Percentiles rank a stretch among this genome's conserved stretches.
Conservation (phyloP, 2,329 filamentous ascomycete genomes). For the Dothistroma pini region DNA sequence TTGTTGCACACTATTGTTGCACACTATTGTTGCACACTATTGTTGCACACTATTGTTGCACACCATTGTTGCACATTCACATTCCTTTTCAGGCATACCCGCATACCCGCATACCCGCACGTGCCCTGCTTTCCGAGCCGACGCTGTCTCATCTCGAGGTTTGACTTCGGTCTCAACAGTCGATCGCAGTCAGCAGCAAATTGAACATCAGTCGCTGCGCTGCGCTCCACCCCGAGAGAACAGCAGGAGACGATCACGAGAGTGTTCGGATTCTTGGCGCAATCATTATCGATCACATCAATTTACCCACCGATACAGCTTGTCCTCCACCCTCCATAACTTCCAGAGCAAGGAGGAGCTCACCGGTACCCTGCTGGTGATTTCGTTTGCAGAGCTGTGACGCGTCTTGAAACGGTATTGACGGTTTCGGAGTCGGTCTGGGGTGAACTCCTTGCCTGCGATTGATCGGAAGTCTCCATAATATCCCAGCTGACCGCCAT, state of each 20-base stretch:
- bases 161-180: neutral
- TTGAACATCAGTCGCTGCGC: neutral
- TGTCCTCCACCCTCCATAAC: neutral
- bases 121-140: neutral
- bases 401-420: neutral
- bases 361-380: neutral
- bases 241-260: neutral
- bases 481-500: slow-evolving; percentile 6
- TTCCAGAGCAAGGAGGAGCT: neutral
- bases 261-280: neutral
- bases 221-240: neutral
- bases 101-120: neutral
- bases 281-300: neutral
- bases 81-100: no score
- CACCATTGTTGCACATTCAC: no score
- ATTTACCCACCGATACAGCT: neutral
- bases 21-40: neutral
- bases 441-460: neutral
- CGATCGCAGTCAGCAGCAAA: slow-evolving; percentile 3
- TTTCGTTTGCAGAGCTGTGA: neutral
- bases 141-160: neutral
- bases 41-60: neutral
- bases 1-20: neutral
- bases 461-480: neutral
- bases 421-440: neutral